Evolutionary conservation across 2,329 filamentous ascomycete genomes (phyloP).

Genomic region (Pseudogymnoascus sp.): DNA sequence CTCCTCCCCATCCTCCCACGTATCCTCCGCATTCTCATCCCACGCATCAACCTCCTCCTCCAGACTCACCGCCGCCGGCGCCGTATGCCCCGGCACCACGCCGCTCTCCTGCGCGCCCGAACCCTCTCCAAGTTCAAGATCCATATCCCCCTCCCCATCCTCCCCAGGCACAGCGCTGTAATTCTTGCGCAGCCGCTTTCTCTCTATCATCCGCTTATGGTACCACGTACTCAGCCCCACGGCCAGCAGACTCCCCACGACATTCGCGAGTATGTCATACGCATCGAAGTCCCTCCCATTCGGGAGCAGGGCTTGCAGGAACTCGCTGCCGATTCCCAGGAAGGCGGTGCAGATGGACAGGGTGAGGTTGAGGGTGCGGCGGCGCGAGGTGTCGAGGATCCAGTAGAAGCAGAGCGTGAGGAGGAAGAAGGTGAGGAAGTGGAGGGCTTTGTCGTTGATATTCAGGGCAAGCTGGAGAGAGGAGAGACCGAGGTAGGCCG

Average conservation of each 20-base stretch:
- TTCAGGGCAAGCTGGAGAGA: slow-evolving; percentile 44
- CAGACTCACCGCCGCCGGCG: slow-evolving; percentile 37
- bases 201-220: slow-evolving; percentile 89
- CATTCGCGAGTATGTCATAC: slow-evolving; percentile 81
- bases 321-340: slow-evolving; percentile 65
- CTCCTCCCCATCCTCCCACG: slow-evolving; percentile 48
- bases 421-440: slow-evolving; percentile 81
- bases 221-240: slow-evolving; percentile 80
- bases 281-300: slow-evolving; percentile 66
- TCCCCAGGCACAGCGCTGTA: slow-evolving; percentile 63
- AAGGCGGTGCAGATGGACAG: slow-evolving; percentile 67
- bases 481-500: slow-evolving; percentile 74
- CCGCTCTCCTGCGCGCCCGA: slow-evolving; percentile 54
- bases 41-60: slow-evolving; percentile 87
- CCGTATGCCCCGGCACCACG: slow-evolving; percentile 37
- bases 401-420: slow-evolving; percentile 90
- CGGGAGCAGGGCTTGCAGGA: slow-evolving; percentile 66
- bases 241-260: slow-evolving; percentile 65
- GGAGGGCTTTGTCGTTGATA: slow-evolving; percentile 85
- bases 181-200: slow-evolving; percentile 64
- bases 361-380: slow-evolving; percentile 77
- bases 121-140: slow-evolving; percentile 68
- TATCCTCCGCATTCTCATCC: slow-evolving; percentile 70
- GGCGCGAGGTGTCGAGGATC: slow-evolving; percentile 84
- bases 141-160: slow-evolving; percentile 46